Evolutionary conservation across 768 basidiomycete genomes (phyloP), one percentile per base, ranked within the genome.

Genomic region (Psilocybe tampanensis): DNA sequence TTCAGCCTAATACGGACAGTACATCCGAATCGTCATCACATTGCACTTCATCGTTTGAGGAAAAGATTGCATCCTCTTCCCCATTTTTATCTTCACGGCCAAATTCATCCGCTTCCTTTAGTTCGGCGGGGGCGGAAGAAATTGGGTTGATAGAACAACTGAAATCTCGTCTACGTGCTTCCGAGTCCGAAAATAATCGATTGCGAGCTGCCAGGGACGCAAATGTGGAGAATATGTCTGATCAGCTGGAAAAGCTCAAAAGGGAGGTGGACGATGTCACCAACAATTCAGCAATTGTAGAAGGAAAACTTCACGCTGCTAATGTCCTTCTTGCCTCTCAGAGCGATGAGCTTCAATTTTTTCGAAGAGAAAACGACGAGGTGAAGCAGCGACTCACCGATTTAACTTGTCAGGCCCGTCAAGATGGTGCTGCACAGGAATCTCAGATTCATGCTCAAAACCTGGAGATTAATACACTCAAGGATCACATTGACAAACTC

Each of bases 101-200:
- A 24, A 71, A 68, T 36, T 78, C 79, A 11, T 74, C 74, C 12
- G 67, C 77, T 12, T 80, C 79, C 4, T 60, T 66, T 32, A 62
- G 67, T 15, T 74, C 76, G 1, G 52, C 64, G 9, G 50, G 60
- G 13, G 62, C 65, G 0, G 80, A 81, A 22, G 70, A 81, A 45
- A 71, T 69, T 11, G 55, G 58, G 5, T 64, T 76, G 22, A 52
- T 79, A 7, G 76, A 78, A 19, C 70, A 72, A 58, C 71, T 82
- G 45, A 82, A 79, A 49, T 80, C 72, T 5, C 76, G 82, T 18
- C 64, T 92, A 29, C 80, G 86, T 55, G 79, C 82, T 1, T 75
- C 90, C 8, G 88, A 92, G 66, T 83, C 83, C 54, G 91, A 94
- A 67, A 90, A 88, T 56, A 76, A 77, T 48, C 80, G 86, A 19